phyloP scores from a whole-genome alignment of 345 rosid genomes.

The Ailanthus altissimus region DNA sequence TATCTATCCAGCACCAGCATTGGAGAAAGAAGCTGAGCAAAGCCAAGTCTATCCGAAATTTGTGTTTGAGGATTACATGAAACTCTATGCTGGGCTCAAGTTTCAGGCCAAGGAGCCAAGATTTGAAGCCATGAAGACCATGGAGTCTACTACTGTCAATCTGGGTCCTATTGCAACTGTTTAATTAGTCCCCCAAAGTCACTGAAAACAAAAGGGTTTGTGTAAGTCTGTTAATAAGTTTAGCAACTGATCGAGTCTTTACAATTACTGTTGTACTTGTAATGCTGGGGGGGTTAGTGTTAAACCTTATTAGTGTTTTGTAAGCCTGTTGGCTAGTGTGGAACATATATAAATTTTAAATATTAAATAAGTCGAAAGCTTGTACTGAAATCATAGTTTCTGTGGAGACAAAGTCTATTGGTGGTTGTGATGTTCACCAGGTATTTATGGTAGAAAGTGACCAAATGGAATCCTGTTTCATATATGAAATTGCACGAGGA shows the following conservation, averaged over 20 bases:
- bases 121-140: conserved; percentile 71
- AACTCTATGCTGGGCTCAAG: conserved; percentile 70
- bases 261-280: neutral
- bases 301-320: neutral
- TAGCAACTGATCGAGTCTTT: conserved; percentile 2
- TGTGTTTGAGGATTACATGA: conserved; percentile 90
- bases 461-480: conserved; percentile 1
- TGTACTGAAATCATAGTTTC: neutral
- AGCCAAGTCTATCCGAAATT: conserved; percentile 61
- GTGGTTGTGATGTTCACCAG: conserved; percentile 8
- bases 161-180: conserved; percentile 46
- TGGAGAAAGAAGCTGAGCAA: conserved; percentile 46
- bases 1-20: conserved; percentile 66
- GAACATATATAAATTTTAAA: neutral
- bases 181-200: conserved; percentile 7
- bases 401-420: neutral
- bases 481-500: neutral
- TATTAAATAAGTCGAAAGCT: conserved; percentile 15
- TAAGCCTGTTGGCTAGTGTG: neutral
- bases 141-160: conserved; percentile 27
- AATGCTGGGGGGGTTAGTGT: neutral
- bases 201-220: neutral
- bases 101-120: conserved; percentile 91
- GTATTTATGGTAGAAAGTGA: conserved; percentile 11
- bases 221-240: neutral